These are phyloP conservation scores for Zygosaccharomyces bisporus DNA, from an alignment of 805 yeast genomes.

Conservation along the genomic window DNA sequence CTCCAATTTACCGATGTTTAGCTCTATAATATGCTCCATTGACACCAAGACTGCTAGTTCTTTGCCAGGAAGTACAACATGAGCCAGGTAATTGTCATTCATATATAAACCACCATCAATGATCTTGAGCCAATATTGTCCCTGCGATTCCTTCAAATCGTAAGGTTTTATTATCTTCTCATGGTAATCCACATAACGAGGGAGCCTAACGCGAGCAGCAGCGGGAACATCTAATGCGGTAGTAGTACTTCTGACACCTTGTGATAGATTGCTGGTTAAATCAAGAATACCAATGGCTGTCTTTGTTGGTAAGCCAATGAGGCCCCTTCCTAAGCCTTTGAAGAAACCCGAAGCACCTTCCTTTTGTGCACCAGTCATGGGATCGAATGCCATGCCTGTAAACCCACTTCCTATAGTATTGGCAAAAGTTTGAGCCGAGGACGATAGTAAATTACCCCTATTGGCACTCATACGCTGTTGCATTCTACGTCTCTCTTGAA, in stretches of 20 bases:
- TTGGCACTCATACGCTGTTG: constrained; percentile 74
- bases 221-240: constrained; percentile 81
- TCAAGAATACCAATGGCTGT: constrained; percentile 94
- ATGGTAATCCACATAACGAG: constrained; percentile 61
- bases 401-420: constrained; percentile 86
- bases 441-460: constrained; percentile 77
- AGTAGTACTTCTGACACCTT: constrained; percentile 89
- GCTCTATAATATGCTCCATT: constrained; percentile 61
- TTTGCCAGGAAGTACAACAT: constrained; percentile 75
- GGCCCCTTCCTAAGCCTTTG: constrained; percentile 89
- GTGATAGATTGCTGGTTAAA: constrained; percentile 86
- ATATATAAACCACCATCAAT: constrained; percentile 76
- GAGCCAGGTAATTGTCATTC: constrained; percentile 78
- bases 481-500: constrained; percentile 76
- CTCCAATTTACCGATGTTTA: constrained; percentile 56
- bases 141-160: constrained; percentile 81
- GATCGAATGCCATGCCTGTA: constrained; percentile 85
- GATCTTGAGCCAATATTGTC: constrained; percentile 86
- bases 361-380: constrained; percentile 81
- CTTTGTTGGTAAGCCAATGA: constrained; percentile 95
- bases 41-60: constrained; percentile 77
- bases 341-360: constrained; percentile 92
- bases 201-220: constrained; percentile 74
- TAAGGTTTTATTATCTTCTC: constrained; percentile 75
- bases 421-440: constrained; percentile 84